These are phyloP conservation scores for Pseudopyrenochaeta lycopersici DNA, from an alignment of 2,329 filamentous ascomycete species.

Conservation along the genomic window DNA sequence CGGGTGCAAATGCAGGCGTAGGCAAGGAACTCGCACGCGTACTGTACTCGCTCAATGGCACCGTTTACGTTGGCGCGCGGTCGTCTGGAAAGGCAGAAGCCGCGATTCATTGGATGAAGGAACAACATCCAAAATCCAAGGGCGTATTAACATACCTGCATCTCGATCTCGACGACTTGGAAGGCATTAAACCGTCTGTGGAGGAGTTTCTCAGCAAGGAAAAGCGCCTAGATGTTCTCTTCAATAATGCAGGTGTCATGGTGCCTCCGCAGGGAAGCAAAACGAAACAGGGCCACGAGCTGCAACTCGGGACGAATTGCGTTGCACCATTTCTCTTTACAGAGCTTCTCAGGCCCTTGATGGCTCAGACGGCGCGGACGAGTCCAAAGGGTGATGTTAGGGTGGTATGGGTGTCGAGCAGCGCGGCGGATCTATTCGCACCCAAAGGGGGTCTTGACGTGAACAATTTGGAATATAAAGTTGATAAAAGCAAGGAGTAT, in stretches of 20 bases:
- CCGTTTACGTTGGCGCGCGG: slow-evolving; percentile 65
- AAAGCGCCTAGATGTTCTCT: slow-evolving; percentile 53
- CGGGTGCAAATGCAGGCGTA: slow-evolving; percentile 58
- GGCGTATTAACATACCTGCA: slow-evolving; percentile 33
- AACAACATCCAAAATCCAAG: slow-evolving; percentile 28
- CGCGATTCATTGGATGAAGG: slow-evolving; percentile 55
- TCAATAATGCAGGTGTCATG: slow-evolving; percentile 49
- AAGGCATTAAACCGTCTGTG: slow-evolving; percentile 47
- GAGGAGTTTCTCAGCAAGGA: slow-evolving; percentile 51
- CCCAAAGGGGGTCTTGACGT: slow-evolving; percentile 27
- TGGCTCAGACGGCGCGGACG: slow-evolving; percentile 40
- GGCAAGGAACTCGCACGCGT: slow-evolving; percentile 63
- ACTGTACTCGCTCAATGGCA: slow-evolving; percentile 63
- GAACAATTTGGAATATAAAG: slow-evolving; percentile 23
- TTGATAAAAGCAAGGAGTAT: not conserved
- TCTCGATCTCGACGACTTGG: slow-evolving; percentile 55
- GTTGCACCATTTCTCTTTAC: slow-evolving; percentile 54
- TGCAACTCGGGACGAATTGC: slow-evolving; percentile 52
- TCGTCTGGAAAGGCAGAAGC: slow-evolving; percentile 50
- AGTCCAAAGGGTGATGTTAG: slow-evolving; percentile 38
- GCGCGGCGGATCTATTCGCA: slow-evolving; percentile 13
- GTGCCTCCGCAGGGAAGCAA: slow-evolving; percentile 31
- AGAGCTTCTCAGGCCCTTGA: slow-evolving; percentile 47
- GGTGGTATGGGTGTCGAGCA: slow-evolving; percentile 44
- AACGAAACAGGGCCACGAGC: slow-evolving; percentile 35